Evolutionary conservation across 169 alveolate genomes (phyloP), one percentile per base, ranked within the genome.

Genomic region (Babesia bovis): DNA sequence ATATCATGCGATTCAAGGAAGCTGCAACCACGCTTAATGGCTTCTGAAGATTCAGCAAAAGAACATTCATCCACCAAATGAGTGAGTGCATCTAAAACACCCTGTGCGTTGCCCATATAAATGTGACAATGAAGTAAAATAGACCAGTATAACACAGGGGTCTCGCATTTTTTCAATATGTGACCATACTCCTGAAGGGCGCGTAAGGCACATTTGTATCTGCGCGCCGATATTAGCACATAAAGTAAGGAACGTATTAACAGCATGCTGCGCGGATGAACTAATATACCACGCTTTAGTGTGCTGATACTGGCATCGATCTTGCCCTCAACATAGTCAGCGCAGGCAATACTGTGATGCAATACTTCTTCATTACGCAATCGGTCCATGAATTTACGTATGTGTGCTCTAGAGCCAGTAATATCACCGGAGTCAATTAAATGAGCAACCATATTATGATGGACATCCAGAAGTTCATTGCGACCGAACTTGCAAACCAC

Each of bases 1-100:
- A 21, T 50, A n/a, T 63, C 71, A 3, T 76, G 69, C 58, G 66
- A 50, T 40, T 76, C 85, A n/a, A 76, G 53, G 32, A 60, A 76
- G n/a, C 55, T 41, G 60, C 85, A 76, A 38, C 85, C 85, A 2
- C 26, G 47, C 28, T 42, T 28, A 9, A 76, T 32, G 17, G 41
- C 60, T 4, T 19, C 72, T 36, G 50, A n/a, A 19, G 55, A 4
- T 23, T 68, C 41, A 3, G 45, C 15, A 21, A 47, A 63, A 10
- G 19, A 26, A 5, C 36, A 32, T 9, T 1, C 21, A 50, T 58
- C 69, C 1, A 71, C 38, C 44, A 57, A 56, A 28, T 40, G 28
- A 3, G 36, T 28, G 0, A 72, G 61, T 33, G 45, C 65, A 23
- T 40, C 33, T 12, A 49, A 28, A 4, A 73, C 84, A 19, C 55